Evolutionary conservation across 139 green algal species (phyloP), one percentile per base, ranked within the genome.

Genomic region (Yamagishiella unicocca): DNA sequence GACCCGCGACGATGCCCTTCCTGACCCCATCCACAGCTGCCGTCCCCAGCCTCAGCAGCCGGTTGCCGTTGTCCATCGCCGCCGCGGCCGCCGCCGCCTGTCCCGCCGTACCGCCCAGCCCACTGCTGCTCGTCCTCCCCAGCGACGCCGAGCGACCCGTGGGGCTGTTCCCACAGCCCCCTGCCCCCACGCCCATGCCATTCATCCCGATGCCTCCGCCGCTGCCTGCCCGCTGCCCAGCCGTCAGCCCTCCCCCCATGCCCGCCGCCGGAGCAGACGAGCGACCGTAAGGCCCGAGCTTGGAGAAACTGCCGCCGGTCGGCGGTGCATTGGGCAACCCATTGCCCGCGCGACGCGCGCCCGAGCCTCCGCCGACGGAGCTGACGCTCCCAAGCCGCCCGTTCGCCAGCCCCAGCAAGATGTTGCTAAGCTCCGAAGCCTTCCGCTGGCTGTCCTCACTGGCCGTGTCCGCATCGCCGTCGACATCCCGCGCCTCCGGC

Each of bases 391-490:
- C 81, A 31, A 87, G 33, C 2, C 33, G 31, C 4, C 81, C 81
- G 45, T 79, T 87, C n/a, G 81, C 81, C 4, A 87, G 46, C 1
- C 81, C 81, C 21, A 87, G 21, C 43, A 86, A 40, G 24, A 86
- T 77, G 42, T 33, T 77, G 42, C 53, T 74, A 0, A 87, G 64
- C 81, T 87, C 81, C 45, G 81, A 79, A 2, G 66, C 81, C 45
- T 87, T 87, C 33, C 35, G 43, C 66, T 87, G 64, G 46, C 81
- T 87, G 67, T 87, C 81, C 45, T 87, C 81, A 45, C 81, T 87
- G 29, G 25, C 81, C 21, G 31, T 79, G 67, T 79, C 81, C 19
- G 21, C 38, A 17, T 55, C 78, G 10, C 25, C 78, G 37, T 73
- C 58, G 8, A 3, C 54, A 17, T 71, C 35, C 25, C 38, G 33